Percentiles rank a stretch among this genome's conserved stretches.
Conservation (phyloP, 2,329 filamentous ascomycete species). For the Massarina eburnea region DNA sequence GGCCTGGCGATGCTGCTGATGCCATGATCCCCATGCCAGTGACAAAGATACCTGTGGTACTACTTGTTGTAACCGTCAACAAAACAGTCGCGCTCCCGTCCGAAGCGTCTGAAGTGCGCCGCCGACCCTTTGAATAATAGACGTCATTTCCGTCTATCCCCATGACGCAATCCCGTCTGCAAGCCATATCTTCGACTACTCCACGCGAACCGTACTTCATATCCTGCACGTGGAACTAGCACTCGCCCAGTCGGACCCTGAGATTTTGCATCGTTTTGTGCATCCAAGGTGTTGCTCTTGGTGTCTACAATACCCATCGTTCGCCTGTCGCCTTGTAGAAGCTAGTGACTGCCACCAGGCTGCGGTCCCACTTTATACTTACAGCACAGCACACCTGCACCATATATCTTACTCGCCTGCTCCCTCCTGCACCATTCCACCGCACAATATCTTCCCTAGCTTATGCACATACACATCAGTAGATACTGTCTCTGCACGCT, state of each 20-base stretch:
- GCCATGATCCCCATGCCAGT: no score
- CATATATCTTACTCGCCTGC: slow-evolving; percentile 3
- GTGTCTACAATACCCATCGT: no score
- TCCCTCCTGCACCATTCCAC: background rate
- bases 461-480: slow-evolving; percentile 22
- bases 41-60: no score
- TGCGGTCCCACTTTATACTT: slow-evolving; percentile 1
- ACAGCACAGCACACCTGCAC: no score
- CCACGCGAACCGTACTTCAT: slow-evolving; percentile 7
- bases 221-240: slow-evolving; percentile 7
- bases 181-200: slow-evolving; percentile 3
- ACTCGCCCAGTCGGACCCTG: slow-evolving; percentile 5
- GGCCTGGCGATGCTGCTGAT: no score
- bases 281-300: slow-evolving; percentile 1
- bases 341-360: slow-evolving; percentile 5
- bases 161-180: no score
- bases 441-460: slow-evolving; percentile 7
- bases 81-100: no score
- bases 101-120: no score
- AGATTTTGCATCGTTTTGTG: slow-evolving; percentile 3
- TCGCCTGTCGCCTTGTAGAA: background rate
- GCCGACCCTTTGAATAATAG: no score
- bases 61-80: no score
- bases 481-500: slow-evolving; percentile 22
- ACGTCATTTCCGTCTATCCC: no score